These are phyloP conservation scores for Cercospora sojina DNA, from an alignment of 2,329 filamentous ascomycete species.

Conservation along the genomic window DNA sequence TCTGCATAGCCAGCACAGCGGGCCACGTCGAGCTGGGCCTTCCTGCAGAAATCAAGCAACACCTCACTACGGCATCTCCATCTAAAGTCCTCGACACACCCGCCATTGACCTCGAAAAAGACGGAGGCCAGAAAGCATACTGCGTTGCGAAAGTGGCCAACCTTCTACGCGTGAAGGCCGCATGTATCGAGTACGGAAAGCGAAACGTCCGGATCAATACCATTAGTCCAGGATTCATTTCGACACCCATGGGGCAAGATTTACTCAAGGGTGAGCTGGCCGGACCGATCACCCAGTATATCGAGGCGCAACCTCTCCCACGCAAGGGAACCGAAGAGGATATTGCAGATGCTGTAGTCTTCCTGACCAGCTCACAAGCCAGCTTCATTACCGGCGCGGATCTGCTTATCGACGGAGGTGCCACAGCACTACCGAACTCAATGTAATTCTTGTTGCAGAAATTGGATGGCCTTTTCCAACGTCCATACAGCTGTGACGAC, in stretches of 20 bases:
- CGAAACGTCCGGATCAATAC: constrained; percentile 13
- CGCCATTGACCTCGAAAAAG: not conserved
- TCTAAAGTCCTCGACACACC: not conserved
- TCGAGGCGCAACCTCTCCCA: constrained; percentile 50
- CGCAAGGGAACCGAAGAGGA: constrained; percentile 50
- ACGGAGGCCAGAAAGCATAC: constrained; percentile 4
- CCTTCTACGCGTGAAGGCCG: constrained; percentile 6
- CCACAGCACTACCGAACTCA: not conserved
- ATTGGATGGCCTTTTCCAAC: not conserved
- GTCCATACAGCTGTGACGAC: too few species aligned
- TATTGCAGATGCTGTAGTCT: constrained; percentile 43
- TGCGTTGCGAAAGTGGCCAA: constrained; percentile 13
- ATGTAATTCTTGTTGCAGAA: not conserved
- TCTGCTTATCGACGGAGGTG: constrained; percentile 14
- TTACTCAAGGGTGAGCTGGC: not conserved
- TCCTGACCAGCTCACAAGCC: constrained; percentile 29
- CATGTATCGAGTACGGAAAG: not conserved
- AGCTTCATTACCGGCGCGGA: constrained; percentile 12
- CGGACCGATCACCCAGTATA: constrained; percentile 31
- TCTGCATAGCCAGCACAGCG: not conserved
- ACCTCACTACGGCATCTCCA: not conserved
- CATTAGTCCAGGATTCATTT: constrained; percentile 12
- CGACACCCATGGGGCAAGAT: constrained; percentile 7
- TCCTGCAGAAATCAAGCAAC: not conserved
- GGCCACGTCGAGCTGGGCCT: not conserved